phyloP scores from a whole-genome alignment of 2,329 filamentous ascomycete species.

The Allantophomopsis cytisporea region DNA sequence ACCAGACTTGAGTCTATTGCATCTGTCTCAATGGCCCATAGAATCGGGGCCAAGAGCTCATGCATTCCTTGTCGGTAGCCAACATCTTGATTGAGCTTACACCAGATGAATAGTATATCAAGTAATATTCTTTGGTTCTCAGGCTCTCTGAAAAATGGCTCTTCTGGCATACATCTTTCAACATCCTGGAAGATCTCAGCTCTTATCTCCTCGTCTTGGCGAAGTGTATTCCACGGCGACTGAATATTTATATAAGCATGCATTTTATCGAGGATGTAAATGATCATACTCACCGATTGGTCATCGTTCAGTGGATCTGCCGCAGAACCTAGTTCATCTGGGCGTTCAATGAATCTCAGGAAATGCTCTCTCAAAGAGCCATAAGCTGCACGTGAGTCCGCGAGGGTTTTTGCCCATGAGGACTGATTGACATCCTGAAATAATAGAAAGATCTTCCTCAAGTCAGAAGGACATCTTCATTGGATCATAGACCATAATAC shows the following conservation, averaged over 20 bases:
- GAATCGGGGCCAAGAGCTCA: slow-evolving; percentile 78
- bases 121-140: slow-evolving; percentile 68
- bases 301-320: slow-evolving; percentile 83
- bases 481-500: slow-evolving; percentile 25
- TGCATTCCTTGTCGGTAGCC: slow-evolving; percentile 99
- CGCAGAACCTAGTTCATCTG: slow-evolving; percentile 61
- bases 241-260: slow-evolving; percentile 33
- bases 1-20: slow-evolving; percentile 39
- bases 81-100: slow-evolving; percentile 76
- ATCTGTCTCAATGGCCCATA: slow-evolving; percentile 76
- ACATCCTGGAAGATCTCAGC: slow-evolving; percentile 92
- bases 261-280: no score
- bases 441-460: slow-evolving; percentile 59
- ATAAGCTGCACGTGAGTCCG: slow-evolving; percentile 63
- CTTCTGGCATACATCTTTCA: slow-evolving; percentile 78
- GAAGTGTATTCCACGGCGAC: slow-evolving; percentile 84
- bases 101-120: slow-evolving; percentile 87
- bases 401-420: slow-evolving; percentile 55
- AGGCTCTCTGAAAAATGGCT: slow-evolving; percentile 74
- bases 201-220: slow-evolving; percentile 70
- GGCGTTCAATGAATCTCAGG: slow-evolving; percentile 70
- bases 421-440: slow-evolving; percentile 52
- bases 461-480: slow-evolving; percentile 3
- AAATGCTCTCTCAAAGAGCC: slow-evolving; percentile 58
- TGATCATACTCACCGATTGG: slow-evolving; percentile 28